These are phyloP conservation scores for Fusarium sp. DNA, from an alignment of 2,329 filamentous ascomycete genomes.

Conservation along the genomic window DNA sequence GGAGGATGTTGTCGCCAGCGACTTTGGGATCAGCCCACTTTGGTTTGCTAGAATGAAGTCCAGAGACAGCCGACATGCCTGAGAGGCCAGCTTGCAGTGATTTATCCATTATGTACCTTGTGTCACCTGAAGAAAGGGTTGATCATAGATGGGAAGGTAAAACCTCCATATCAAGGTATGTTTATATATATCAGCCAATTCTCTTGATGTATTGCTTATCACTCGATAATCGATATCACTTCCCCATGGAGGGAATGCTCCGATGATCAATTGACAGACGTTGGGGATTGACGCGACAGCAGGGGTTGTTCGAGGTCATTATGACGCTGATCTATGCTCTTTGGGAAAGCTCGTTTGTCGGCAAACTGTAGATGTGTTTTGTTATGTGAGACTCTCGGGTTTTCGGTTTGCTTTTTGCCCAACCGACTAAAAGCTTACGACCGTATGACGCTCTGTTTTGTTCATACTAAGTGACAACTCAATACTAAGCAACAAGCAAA, in stretches of 20 bases:
- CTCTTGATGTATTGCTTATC: not conserved
- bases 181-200: not conserved
- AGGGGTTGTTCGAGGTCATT: not conserved
- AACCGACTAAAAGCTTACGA: not conserved
- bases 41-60: not conserved
- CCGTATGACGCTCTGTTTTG: not conserved
- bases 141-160: not conserved
- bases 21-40: slow-evolving; percentile 10
- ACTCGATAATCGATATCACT: not conserved
- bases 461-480: not conserved
- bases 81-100: not conserved
- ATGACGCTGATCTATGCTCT: not conserved
- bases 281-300: not conserved
- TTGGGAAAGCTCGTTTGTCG: not conserved
- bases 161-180: not conserved
- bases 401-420: not conserved
- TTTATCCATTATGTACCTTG: not conserved
- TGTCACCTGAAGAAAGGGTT: not conserved
- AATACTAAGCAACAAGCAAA: not conserved
- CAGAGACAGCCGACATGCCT: not conserved
- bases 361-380: not conserved
- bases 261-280: not conserved
- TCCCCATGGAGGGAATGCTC: not conserved
- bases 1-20: not conserved
- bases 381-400: not conserved